Evolutionary conservation across 352 stramenopile species (phyloP), one percentile per base, ranked within the genome.

Genomic region (Pythium biforme): DNA sequence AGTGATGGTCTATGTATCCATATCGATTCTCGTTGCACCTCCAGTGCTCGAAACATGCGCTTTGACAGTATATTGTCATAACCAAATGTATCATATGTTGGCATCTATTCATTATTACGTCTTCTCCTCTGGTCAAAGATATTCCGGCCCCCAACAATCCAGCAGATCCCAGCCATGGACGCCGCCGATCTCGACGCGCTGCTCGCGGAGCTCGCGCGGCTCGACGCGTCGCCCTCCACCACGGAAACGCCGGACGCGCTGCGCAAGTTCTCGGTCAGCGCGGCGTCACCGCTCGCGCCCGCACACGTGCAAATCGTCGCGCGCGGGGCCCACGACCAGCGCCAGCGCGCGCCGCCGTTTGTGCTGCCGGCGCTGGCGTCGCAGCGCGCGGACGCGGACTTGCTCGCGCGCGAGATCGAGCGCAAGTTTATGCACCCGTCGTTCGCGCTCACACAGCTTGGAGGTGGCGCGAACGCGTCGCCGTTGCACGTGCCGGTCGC

Each of bases 271-370:
- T 74, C 69, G 9, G 72, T 89, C 23, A 26, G 60, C 2, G 76
- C 78, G 1, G 61, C 71, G 55, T 88, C 79, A 15, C 62, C 79
- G 4, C 66, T 86, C 26, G 68, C 74, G 3, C 71, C 74, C 1
- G 72, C 83, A 31, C 57, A 50, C 33, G 77, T 83, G n/a, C 55
- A 81, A 37, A 79, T 89, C 64, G 63, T 87, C 3, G 60, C 77
- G 27, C 39, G 67, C 2, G 49, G 22, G 12, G 20, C 53, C 47
- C 17, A 43, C 2, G 17, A 31, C 20, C 41, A 20, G 39, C 27
- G 17, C 37, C 17, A 45, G 20, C 37, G 34, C 20, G 12, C 55
- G 27, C 68, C 73, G 3, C 55, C 67, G 1, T 86, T 92, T 58
- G 56, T 76, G 14, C 49, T 87, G 15, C 79, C 83, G 4, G 64